Base-by-base conservation (phyloP, 176 grass and related monocot species). In the Alloteropsis semialata region DNA sequence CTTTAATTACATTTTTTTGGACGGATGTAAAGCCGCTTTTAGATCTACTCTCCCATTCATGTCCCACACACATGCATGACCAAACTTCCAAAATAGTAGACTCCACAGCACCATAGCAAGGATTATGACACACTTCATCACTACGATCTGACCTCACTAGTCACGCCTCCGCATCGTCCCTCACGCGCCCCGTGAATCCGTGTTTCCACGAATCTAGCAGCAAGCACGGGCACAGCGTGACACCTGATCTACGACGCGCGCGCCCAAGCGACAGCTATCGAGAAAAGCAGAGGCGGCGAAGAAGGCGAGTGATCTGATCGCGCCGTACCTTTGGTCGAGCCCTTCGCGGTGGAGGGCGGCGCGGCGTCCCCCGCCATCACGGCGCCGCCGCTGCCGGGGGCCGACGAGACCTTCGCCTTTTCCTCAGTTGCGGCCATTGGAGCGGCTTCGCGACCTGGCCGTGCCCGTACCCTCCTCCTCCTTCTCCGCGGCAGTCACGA, bases 341-440 rank as follows among this genome's bases (percentile, higher is more conserved):
- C 77, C 74, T 85, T 89, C 4, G 73, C 82, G 76, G 81, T 81
- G 37, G 75, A 11, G 62, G 63, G 41, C 43, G 62, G 12, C 29
- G 54, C 49, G 82, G 54, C 53, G 16, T 71, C 65, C 12, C 71
- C 76, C 5, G 54, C 85, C 12, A 25, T 86, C 10, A 33, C 74
- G 45, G 76, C n/a, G n/a, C 22, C 72, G 39, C 59, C 65, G 17
- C 59, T 57, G 17, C 55, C 70, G 33, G 63, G 2, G 5, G 32
- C 19, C 63, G 63, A 21, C 33, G 63, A 18, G 33, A 18, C 65
- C 87, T 74, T 69, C 83, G 83, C 69, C 73, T 89, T 91, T 82
- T 94, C 89, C 89, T 91, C 61, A 89, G 86, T 83, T 88, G 84
- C 45, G 84, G 86, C 92, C 87, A 94, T 94, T 84, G 92, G 46